Base-by-base conservation (phyloP, 352 stramenopile genomes). In the Pythium biforme region DNA sequence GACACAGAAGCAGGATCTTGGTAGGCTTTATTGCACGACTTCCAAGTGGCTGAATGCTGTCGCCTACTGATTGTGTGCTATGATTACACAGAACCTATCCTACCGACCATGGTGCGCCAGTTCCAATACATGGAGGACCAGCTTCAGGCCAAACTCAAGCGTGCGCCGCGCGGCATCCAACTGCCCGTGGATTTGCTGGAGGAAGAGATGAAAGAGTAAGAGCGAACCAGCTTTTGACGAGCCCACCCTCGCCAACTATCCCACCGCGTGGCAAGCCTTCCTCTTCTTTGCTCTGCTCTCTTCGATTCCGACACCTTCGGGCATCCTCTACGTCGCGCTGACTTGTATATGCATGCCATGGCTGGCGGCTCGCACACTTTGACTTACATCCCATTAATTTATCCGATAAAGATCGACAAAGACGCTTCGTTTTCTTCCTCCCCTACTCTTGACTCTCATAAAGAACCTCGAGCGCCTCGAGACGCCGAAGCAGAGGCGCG, bases 71-170 rank as follows among this genome's bases (percentile, higher is more conserved):
- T 11, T 11, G 17, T 43, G 7, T 11, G 17, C n/a, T n/a, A 31
- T 27, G 34, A 48, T 59, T 52, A 33, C 14, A 14, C 19, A 92
- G 83, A 92, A 40, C 83, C 83, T 3, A 83, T 90, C 67, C 62
- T 92, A 25, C 81, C 81, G n/a, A 85, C 79, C 15, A 86, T 90
- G 76, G 80, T 90, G 7, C 75, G 79, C 48, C 83, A 92, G 55
- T 89, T 89, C 50, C 80, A 88, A 46, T 92, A 77, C 40, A 88
- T 92, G 80, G 77, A 92, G 34, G 66, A 87, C n/a, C 77, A 92
- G 52, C 72, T 92, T 26, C 63, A 85, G 50, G 55, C 65, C 23
- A 92, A 92, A 59, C 52, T 89, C 25, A 82, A 81, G 49, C 82
- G 77, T 27, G 63, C 55, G 40, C 74, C 79, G 12, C 70, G 75